Conservation (phyloP, 2,329 filamentous ascomycete genomes). For the Fusarium ambrosium region DNA sequence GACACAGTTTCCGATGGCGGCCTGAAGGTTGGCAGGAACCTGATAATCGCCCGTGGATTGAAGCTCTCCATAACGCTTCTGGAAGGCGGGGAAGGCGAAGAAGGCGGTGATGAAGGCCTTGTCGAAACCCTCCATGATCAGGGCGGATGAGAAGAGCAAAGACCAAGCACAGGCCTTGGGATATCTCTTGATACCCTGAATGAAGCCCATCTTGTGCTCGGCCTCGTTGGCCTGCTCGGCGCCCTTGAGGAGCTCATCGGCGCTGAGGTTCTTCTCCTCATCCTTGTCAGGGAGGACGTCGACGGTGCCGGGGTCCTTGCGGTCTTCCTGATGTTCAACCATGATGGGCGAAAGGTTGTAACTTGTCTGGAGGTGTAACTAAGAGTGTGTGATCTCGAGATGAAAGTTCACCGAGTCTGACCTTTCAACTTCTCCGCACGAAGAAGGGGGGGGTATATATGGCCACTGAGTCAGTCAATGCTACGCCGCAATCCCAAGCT, state of each 20-base stretch:
- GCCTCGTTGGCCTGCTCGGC: slow-evolving; percentile 33
- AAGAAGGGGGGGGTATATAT: neutral
- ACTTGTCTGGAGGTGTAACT: no score
- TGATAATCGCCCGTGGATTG: slow-evolving; percentile 55
- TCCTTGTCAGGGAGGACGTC: slow-evolving; percentile 19
- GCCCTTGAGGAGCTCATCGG: slow-evolving; percentile 31
- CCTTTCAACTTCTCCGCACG: neutral
- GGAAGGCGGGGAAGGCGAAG: slow-evolving; percentile 54
- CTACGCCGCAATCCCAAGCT: neutral
- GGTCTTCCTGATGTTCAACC: slow-evolving; percentile 36
- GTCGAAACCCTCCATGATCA: slow-evolving; percentile 59
- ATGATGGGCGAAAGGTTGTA: neutral
- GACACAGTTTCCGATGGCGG: slow-evolving; percentile 61
- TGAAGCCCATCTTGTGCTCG: slow-evolving; percentile 50
- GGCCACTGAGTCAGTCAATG: neutral
- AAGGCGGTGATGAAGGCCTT: slow-evolving; percentile 56
- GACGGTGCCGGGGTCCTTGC: slow-evolving; percentile 23
- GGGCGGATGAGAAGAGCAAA: slow-evolving; percentile 53
- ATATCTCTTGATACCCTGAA: slow-evolving; percentile 56
- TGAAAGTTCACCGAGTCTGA: neutral
- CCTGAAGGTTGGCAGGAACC: slow-evolving; percentile 63
- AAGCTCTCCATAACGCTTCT: slow-evolving; percentile 54
- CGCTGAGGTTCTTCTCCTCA: slow-evolving; percentile 21
- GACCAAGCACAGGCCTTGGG: slow-evolving; percentile 54
- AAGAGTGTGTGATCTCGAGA: neutral